Evolutionary conservation across 768 basidiomycete genomes (phyloP), one percentile per base, ranked within the genome.

Genomic region (Hirschioporus abietinus): DNA sequence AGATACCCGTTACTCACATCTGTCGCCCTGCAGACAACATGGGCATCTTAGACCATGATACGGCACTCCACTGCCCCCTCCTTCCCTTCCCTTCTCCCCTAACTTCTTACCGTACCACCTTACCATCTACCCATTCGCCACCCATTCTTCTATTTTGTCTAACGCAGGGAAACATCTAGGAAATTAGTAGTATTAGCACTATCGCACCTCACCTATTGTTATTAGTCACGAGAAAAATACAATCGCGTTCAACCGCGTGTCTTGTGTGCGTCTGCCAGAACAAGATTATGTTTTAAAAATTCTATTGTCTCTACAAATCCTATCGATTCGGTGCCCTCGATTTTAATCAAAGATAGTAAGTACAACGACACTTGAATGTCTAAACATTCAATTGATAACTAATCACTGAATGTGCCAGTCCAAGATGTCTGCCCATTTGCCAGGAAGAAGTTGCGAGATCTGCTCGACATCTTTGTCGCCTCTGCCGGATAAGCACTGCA

Each of bases 381-480:
- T 52, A 3, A 15, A 52, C 42, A 12, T 15, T 15, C 12, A 12
- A 52, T 52, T 52, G 20, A 15, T 52, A 30, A 30, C 42, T 20
- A 20, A 52, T 52, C 20, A 52, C 42, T 15, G 42, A 10, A 96
- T 81, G 71, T 96, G 93, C 96, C 96, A 99, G 81, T 96, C 92
- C 36, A 99, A 84, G 71, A 79, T 88, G 72, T 97, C 90, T 12
- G 92, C 95, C 96, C 96, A 98, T 78, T 96, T 92, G 66, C 85
- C 84, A 12, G 96, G 96, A 65, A 99, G 82, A 57, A 98, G 81
- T 72, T 96, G 80, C n/a, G 91, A 95, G 66, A 99, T 95, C 74
- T 99, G 92, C 70, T 96, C 92, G 3, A 99, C 97, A 74, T 99
- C 96, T 78, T 99, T 99, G 78, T 99, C 95, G 20, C 97, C 97